Base-by-base conservation (phyloP, 2,329 filamentous ascomycete species). In the Dryadomyces sulphureus region DNA sequence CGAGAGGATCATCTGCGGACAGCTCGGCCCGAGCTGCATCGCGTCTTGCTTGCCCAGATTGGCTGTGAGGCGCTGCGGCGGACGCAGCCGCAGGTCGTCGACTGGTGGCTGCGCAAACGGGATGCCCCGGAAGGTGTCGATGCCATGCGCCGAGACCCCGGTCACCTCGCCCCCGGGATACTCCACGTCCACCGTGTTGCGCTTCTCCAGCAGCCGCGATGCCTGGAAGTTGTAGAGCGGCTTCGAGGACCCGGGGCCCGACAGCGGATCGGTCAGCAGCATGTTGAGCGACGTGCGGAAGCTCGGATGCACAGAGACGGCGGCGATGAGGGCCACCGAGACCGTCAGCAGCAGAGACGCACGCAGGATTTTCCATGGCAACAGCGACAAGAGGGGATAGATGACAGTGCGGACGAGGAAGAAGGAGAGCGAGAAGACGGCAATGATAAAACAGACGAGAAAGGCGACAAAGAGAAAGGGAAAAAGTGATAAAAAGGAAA, bases 41-140 rank as follows among this genome's bases (percentile, higher is more conserved):
- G 78, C 81, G 35, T 77, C 68, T 34, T 82, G 66, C 0, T 67
- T 78, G 1, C 81, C 82, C 1, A 84, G 60, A 0, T 68, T 54
- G 5, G 65, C 61, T 7, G 68, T 75, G 16, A 84, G 62, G 7
- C 71, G 66, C 55, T 77, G 70, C 1, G 85, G 85, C 7, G 81
- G 79, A 56, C 73, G 79, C 30, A 92, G 70, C 16, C 85, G 77
- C 21, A 86, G 65, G 3, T 67, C 59, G 0, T 80, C 82, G 0
- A 73, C 68, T 0, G 84, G 84, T 1, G 82, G 72, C 50, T 84
- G 67, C 2, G 84, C 83, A 56, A 79, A 92, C 3, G 84, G 84
- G 47, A 92, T 85, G 20, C 79, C 83, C 46, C 73, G 77, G 64
- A 85, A 89, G 22, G 68, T 74, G 48, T 90, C 84, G 19, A 86